Conservation (phyloP, 768 basidiomycete genomes). For the Favolaschia claudopus region DNA sequence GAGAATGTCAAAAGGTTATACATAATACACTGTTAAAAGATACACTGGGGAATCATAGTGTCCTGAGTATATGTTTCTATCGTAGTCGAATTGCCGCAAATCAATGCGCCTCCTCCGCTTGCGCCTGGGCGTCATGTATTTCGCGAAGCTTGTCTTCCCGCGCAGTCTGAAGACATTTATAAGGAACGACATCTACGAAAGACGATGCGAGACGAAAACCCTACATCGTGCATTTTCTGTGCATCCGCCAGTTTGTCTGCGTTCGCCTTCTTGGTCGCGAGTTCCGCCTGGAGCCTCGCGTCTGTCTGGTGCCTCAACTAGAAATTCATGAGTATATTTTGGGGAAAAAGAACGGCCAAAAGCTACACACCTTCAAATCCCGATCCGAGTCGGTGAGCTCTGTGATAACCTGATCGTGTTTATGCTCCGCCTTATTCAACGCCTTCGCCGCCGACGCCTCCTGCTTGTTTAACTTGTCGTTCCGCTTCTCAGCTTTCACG, state of each 20-base stretch:
- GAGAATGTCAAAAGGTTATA: too few species aligned
- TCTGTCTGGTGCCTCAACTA: conserved; percentile 37
- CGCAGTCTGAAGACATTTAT: conserved; percentile 9
- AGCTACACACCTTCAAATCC: conserved; percentile 41
- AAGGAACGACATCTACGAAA: background rate
- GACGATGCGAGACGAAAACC: background rate
- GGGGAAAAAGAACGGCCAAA: too few species aligned
- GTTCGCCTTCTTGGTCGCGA: conserved; percentile 27
- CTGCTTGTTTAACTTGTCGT: conserved; percentile 49
- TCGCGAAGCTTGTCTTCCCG: conserved; percentile 24
- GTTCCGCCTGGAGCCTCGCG: conserved; percentile 23
- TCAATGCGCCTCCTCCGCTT: background rate
- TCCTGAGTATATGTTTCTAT: background rate
- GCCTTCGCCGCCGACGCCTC: conserved; percentile 54
- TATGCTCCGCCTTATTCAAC: conserved; percentile 54
- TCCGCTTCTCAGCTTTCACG: conserved; percentile 55
- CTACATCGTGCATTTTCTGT: conserved; percentile 28
- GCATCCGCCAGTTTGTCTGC: conserved; percentile 24
- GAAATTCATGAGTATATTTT: background rate
- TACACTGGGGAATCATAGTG: too few species aligned
- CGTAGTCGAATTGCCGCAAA: background rate
- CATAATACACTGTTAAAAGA: too few species aligned
- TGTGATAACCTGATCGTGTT: conserved; percentile 51
- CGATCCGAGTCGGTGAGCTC: conserved; percentile 46
- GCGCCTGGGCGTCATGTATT: conserved; percentile 11